Base-by-base conservation (phyloP, 257 asterid genomes). In the Marsdenia floribunda region DNA sequence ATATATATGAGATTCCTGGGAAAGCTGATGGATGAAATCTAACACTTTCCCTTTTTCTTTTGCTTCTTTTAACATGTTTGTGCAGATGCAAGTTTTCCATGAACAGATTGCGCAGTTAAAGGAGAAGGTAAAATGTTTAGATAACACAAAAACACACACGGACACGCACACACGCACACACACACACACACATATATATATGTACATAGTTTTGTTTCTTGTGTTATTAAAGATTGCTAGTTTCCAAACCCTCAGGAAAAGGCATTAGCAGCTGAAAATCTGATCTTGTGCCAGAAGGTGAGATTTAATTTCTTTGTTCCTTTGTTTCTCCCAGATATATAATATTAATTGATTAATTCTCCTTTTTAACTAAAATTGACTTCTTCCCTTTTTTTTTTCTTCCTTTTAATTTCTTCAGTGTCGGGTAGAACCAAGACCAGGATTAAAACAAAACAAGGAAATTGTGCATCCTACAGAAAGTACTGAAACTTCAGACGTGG, bases 401-500 rank as follows among this genome's bases (percentile, higher is more conserved):
- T 59, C 21, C 4, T 42, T 47, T 40, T 44, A 8, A 44, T 44
- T 44, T 44, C 49, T 44, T 35, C 73, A 93, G 97, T 76, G 79
- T 74, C 89, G 87, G 49, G n/a, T 70, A 8, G 79, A 80, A 75
- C 57, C 80, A 61, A 78, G 59, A 64, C 59, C 40, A 70, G 73
- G 71, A 57, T 52, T 86, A 37, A 85, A 73, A 29, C 88, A 75
- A 65, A 90, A 85, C 74, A 72, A 70, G 57, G 88, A 74, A 13
- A 42, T 63, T 21, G 74, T 54, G 59, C 73, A 61, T 11, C 75
- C 84, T 18, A 58, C 86, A 33, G 97, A 88, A 38, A 83, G 84
- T 2, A 90, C 93, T 67, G 96, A 90, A 76, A 83, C 85, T 54
- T 88, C 92, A 33, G 97, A 94, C 50, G 97, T 94, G 72, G 97